Evolutionary conservation across 345 rosid genomes (phyloP).

Genomic region (Acer campestre): DNA sequence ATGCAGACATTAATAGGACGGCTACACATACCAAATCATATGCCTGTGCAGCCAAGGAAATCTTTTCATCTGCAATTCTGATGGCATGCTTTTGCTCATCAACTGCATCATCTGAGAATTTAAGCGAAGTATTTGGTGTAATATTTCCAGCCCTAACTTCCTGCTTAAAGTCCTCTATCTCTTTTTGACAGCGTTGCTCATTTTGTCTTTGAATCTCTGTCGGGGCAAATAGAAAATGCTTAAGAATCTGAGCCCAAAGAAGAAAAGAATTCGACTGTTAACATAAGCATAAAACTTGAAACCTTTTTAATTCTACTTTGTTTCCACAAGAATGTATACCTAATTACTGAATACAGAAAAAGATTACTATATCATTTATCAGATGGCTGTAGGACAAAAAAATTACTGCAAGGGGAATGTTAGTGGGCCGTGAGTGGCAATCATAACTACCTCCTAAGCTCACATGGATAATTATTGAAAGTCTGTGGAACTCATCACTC

Average conservation of each 20-base stretch:
- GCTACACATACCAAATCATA: constrained; percentile 77
- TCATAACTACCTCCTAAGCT: not conserved
- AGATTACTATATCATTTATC: not conserved
- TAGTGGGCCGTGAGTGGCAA: constrained; percentile 12
- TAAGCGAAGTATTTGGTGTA: constrained; percentile 52
- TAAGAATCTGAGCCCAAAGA: not conserved
- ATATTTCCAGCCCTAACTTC: constrained; percentile 61
- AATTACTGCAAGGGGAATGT: constrained; percentile 16
- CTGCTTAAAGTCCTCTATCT: constrained; percentile 77
- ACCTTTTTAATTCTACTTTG: not conserved
- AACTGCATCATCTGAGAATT: constrained; percentile 85
- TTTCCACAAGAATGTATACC: not conserved
- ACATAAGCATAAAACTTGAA: not conserved
- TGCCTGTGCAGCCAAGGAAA: constrained; percentile 83
- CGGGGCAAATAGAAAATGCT: constrained; percentile 10
- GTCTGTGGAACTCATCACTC: constrained; percentile 14
- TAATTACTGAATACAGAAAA: not conserved
- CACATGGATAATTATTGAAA: not conserved
- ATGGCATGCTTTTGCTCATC: constrained; percentile 95
- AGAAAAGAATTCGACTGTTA: not conserved
- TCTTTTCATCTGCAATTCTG: constrained; percentile 95
- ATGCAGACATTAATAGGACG: not conserved
- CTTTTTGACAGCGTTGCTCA: constrained; percentile 84
- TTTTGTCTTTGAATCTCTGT: constrained; percentile 80
- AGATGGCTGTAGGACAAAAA: not conserved